Percentiles rank a stretch among this genome's conserved stretches.
Conservation (phyloP, 1,284 basidiomycete species). For the Papiliotrema flavescens region DNA sequence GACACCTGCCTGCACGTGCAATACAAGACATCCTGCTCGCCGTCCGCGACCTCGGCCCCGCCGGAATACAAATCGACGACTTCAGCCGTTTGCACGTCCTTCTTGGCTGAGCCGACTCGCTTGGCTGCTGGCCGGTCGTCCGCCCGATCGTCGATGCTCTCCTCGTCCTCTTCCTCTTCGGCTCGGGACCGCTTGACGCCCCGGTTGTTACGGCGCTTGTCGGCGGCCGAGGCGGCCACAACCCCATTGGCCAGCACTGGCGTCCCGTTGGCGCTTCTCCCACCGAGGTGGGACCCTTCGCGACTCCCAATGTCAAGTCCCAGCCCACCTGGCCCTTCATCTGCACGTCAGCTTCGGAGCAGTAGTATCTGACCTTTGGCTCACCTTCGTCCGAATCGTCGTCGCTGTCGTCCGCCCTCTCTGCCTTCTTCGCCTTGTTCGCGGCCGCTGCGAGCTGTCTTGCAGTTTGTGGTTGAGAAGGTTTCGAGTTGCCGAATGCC, state of each 20-base stretch:
- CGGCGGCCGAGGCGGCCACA: not conserved
- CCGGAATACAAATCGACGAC: not conserved
- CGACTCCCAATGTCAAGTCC: constrained; percentile 20
- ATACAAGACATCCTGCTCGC: constrained; percentile 64
- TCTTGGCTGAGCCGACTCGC: not conserved
- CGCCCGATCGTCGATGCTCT: constrained; percentile 27
- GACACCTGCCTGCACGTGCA: constrained; percentile 75
- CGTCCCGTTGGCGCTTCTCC: constrained; percentile 13
- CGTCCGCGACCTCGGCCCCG: constrained; percentile 4
- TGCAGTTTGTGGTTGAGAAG: constrained; percentile 37
- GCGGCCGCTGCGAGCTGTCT: constrained; percentile 45
- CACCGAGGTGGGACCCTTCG: constrained; percentile 13
- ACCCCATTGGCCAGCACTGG: constrained; percentile 8
- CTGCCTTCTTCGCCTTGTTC: constrained; percentile 30
- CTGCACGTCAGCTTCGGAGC: constrained; percentile 9
- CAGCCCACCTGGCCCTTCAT: constrained; percentile 10
- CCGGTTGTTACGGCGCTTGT: constrained; percentile 11
- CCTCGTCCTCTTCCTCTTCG: constrained; percentile 35
- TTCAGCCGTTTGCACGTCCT: not conserved
- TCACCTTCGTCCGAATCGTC: constrained; percentile 31
- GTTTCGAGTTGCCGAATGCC: constrained; percentile 29
- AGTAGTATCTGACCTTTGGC: constrained; percentile 19
- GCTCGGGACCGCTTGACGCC: constrained; percentile 25
- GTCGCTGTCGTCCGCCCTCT: constrained; percentile 33
- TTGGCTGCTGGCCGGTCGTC: constrained; percentile 17